Evolutionary conservation across 805 yeast genomes (phyloP), one percentile per base, ranked within the genome.

Genomic region (Naumovozyma baii): DNA sequence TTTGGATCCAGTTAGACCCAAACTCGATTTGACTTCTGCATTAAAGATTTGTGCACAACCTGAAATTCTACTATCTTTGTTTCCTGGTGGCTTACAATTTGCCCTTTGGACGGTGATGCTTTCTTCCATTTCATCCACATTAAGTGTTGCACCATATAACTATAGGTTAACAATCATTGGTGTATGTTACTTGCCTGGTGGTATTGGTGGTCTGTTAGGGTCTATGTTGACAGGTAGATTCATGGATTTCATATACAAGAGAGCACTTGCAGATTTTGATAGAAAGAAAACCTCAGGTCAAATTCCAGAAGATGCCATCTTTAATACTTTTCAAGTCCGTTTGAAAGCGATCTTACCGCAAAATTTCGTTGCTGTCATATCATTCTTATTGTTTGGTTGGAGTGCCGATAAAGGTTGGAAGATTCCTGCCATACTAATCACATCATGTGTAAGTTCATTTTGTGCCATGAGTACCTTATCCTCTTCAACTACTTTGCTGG

Each of bases 111-210:
- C 81, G 4, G 68, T 81, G 64, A 63, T 74, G 34, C 67, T 82
- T 32, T 78, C 90, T 0, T 70, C 85, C 0, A 61, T 81, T 38
- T 70, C 87, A 1, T 70, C 80, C 0, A 62, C 68, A 26, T 59
- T 85, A 16, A 61, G 73, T 15, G 51, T 50, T 1, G 47, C 60
- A 2, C 61, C 61, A 3, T 83, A 83, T 47, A 61, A 68, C 31
- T 77, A 76, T 46, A 48, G 68, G 3, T 67, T 77, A 3, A 62
- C 74, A 35, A 68, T 74, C 31, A 72, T 83, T 22, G 94, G 94
- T 12, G 62, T 76, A 5, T 74, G 85, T 39, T 85, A 80, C 53
- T 63, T 85, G 22, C 80, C 94, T 8, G 78, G 79, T 18, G 95
- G 95, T 19, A 54, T 73, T 3, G 83, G 79, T 5, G 74, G 83